Conservation (phyloP, 768 basidiomycete species). For the Lentinula guzmanii region DNA sequence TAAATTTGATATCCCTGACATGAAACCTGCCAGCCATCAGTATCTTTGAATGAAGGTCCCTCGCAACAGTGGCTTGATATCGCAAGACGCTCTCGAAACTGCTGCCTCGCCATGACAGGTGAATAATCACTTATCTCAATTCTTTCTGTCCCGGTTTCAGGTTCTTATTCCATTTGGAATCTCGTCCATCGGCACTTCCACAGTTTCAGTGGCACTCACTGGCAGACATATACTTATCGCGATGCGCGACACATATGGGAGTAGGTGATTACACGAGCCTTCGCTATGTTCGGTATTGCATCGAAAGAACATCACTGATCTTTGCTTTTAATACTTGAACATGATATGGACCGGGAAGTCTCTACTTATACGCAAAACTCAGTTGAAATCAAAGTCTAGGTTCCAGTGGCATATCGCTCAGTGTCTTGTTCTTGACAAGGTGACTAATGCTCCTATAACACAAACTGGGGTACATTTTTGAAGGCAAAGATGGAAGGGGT, state of each 20-base stretch:
- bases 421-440: not conserved
- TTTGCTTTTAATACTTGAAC: not conserved
- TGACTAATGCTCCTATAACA: not conserved
- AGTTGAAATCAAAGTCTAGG: not conserved
- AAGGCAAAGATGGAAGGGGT: not conserved
- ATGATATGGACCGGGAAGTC: not conserved
- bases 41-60: not conserved
- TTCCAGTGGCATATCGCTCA: not conserved
- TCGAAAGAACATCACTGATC: not conserved
- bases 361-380: not conserved
- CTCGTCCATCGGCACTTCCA: not conserved
- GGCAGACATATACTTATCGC: not conserved
- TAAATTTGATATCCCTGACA: not conserved
- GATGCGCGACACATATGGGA: not conserved
- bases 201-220: not conserved
- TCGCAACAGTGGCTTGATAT: constrained; percentile 5
- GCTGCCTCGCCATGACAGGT: not conserved
- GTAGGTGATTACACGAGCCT: not conserved
- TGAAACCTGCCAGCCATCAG: not conserved
- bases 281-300: not conserved
- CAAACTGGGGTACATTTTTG: not conserved
- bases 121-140: not conserved
- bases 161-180: not conserved
- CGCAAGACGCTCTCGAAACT: not conserved
- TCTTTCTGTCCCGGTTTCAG: not conserved